A percentile compares a stretch with the other conserved stretches of the same genome.
These are phyloP conservation scores for Aspergillus fumigatiaffinis DNA, from an alignment of 2,329 filamentous ascomycete species.

Conservation along the genomic window DNA sequence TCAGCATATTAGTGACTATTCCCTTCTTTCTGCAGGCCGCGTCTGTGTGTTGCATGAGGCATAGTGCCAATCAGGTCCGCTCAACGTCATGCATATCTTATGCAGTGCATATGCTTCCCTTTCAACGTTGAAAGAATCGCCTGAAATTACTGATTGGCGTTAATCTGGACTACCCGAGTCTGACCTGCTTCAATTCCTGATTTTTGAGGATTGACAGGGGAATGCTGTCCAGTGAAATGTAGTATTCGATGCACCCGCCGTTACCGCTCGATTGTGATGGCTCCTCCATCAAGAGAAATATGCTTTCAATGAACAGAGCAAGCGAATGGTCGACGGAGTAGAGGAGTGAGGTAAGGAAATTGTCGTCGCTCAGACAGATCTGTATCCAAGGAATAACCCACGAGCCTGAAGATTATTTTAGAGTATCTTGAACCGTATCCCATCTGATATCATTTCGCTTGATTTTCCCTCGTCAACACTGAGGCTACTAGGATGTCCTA, in stretches of 20 bases:
- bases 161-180: background rate
- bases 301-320: background rate
- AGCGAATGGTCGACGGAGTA: background rate
- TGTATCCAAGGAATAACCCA: background rate
- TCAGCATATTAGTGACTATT: background rate
- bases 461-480: background rate
- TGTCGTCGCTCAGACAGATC: background rate
- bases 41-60: background rate
- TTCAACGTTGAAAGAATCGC: background rate
- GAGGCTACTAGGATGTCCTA: background rate
- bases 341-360: background rate
- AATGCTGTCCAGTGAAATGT: background rate
- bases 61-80: no score
- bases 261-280: background rate
- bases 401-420: background rate
- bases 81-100: no score
- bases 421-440: background rate
- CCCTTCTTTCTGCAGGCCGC: background rate
- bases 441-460: background rate
- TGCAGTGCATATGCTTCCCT: background rate
- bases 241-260: background rate
- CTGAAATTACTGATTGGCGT: background rate
- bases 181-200: background rate
- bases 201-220: background rate
- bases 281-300: background rate